Base-by-base conservation (phyloP, 345 rosid genomes). In the Camelina neglecta region DNA sequence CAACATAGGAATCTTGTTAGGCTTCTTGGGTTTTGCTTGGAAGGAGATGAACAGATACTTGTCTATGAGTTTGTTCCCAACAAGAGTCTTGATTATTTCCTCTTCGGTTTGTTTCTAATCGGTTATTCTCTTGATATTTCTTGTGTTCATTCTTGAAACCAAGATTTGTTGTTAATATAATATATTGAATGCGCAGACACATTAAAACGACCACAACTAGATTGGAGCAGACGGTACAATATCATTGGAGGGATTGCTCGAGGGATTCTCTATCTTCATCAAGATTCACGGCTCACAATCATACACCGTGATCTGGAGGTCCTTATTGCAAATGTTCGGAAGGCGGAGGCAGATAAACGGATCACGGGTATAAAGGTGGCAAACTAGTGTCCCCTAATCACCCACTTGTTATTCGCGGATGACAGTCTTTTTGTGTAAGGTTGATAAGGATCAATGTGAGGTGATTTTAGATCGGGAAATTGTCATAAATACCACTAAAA, bases 1-100 rank as follows among this genome's bases (percentile, higher is more conserved):
- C 88, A 87, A 31, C 88, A 87, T 44, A 81, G 81, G 54, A 83
- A 85, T 69, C 75, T 82, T 66, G 81, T 82, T 48, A 76, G 76
- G 61, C 81, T 79, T 60, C 53, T 79, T 8, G 85, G 85, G 57
- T 83, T 67, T 66, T 79, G 81, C 59, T 50, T 83, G 20, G 83
- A 81, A 61, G 74, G 76, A 26, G 62, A 67, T 1, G 86, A 85
- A 65, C 72, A 76, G 39, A 65, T 85, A 73, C 84, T 85, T 29
- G 58, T 83, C 72, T 83, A 79, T 16, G 84, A 83, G 39, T 79
- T 76, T 74, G 71, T 83, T 53, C 81, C 84, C 1, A 77, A 81
- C 60, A 60, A 82, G 36, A 82, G 87, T 35, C 82, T 84, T 7
- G 74, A 84, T 24, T 71, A 67, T 16, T 82, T 75, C 35, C 80